Conservation (phyloP, 116 monocot species). For the Dioscorea cayenensis region DNA sequence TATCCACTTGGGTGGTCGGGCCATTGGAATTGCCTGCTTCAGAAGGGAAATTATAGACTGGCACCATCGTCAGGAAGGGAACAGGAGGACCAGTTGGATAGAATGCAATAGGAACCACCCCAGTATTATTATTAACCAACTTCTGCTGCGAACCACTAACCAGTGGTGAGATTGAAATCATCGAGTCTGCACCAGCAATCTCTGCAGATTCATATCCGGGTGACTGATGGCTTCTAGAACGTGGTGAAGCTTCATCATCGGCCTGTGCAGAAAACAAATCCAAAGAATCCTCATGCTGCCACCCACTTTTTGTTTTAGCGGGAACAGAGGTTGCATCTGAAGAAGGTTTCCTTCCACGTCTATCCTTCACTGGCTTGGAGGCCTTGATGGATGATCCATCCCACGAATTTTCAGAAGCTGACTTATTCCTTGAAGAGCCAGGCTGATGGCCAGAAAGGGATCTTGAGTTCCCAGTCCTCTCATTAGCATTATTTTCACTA, state of each 20-base stretch:
- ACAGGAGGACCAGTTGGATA: slow-evolving; percentile 67
- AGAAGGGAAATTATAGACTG: slow-evolving; percentile 34
- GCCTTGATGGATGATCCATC: slow-evolving; percentile 30
- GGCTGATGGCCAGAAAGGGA: slow-evolving; percentile 22
- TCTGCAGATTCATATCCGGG: slow-evolving; percentile 31
- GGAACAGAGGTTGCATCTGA: slow-evolving; percentile 9
- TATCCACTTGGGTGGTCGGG: slow-evolving; percentile 32
- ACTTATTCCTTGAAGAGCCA: slow-evolving; percentile 44
- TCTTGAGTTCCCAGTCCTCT: slow-evolving; percentile 25
- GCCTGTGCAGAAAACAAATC: slow-evolving; percentile 33
- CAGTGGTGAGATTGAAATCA: slow-evolving; percentile 35
- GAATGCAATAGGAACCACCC: slow-evolving; percentile 39
- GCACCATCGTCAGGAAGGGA: slow-evolving; percentile 45
- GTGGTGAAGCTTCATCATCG: slow-evolving; percentile 28
- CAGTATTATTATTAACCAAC: slow-evolving; percentile 38
- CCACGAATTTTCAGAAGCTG: slow-evolving; percentile 36
- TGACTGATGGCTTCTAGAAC: slow-evolving; percentile 22
- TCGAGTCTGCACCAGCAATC: slow-evolving; percentile 28
- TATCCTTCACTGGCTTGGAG: slow-evolving; percentile 47
- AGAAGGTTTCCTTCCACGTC: slow-evolving; percentile 50
- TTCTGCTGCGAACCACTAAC: slow-evolving; percentile 29
- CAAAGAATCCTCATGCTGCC: slow-evolving; percentile 32
- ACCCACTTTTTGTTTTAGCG: slow-evolving; percentile 32
- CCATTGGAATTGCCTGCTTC: slow-evolving; percentile 31
- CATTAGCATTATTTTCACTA: slow-evolving; percentile 17